Conservation (phyloP, 2,329 filamentous ascomycete genomes). For the Colletotrichum sp. region DNA sequence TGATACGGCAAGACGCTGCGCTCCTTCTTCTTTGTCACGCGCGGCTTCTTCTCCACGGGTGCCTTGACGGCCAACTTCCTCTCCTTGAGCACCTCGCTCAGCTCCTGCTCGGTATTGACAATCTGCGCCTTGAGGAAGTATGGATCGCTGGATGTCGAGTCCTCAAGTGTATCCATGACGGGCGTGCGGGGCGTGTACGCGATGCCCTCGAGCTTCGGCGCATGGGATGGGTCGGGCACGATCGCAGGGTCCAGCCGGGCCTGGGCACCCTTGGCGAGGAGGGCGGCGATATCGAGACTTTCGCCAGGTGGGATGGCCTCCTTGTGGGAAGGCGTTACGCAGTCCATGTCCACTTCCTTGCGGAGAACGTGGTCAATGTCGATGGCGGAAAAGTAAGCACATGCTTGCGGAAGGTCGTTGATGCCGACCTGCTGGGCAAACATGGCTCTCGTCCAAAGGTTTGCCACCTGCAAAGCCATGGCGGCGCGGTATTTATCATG, state of each 20-base stretch:
- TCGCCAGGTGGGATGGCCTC: conserved; percentile 83
- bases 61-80: conserved; percentile 43
- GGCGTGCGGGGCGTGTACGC: conserved; percentile 73
- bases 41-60: conserved; percentile 26
- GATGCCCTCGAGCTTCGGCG: conserved; percentile 67
- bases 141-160: conserved; percentile 49
- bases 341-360: conserved; percentile 98
- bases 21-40: conserved; percentile 1
- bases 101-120: conserved; percentile 72
- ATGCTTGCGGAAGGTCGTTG: conserved; percentile 89
- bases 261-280: conserved; percentile 74
- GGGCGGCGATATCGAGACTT: conserved; percentile 79
- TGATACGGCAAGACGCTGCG: conserved; percentile 39
- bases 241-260: conserved; percentile 74
- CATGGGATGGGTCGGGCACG: conserved; percentile 52
- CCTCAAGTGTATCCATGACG: conserved; percentile 77
- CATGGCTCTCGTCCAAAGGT: conserved; percentile 97
- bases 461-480: conserved; percentile 92
- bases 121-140: conserved; percentile 87
- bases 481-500: conserved; percentile 88
- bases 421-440: conserved; percentile 98
- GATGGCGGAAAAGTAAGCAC: conserved; percentile 93
- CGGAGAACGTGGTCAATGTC: conserved; percentile 95
- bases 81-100: conserved; percentile 74
- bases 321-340: conserved; percentile 86